Evolutionary conservation across 78 protist genomes (phyloP).

Genomic region (Dictyostelium capitatum): DNA sequence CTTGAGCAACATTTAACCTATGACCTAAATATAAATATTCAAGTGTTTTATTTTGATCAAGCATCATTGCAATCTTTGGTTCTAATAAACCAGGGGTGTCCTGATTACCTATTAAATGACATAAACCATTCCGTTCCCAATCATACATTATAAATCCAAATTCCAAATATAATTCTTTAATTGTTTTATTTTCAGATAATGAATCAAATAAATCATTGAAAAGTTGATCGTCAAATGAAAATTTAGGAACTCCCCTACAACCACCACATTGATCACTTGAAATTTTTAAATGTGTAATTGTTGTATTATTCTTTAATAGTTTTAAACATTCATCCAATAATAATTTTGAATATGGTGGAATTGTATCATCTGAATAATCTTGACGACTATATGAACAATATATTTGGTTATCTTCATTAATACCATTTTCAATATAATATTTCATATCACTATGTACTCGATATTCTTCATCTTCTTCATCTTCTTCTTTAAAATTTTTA

Average conservation of each 20-base stretch:
- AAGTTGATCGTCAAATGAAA: background rate
- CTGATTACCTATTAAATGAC: no score
- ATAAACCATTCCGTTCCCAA: no score
- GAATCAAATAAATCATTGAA: background rate
- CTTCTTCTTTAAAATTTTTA: background rate
- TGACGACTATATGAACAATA: constrained; percentile 1
- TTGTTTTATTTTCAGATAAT: background rate
- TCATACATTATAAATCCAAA: no score
- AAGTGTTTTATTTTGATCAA: background rate
- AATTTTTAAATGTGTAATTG: constrained; percentile 13
- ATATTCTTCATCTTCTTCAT: background rate
- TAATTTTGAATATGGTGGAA: constrained; percentile 15
- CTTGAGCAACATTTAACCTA: no score
- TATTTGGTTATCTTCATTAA: constrained; percentile 26
- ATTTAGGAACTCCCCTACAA: background rate
- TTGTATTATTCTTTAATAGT: constrained; percentile 4
- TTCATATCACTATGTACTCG: background rate
- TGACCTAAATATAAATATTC: background rate
- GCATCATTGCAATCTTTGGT: background rate
- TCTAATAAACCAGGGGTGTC: no score
- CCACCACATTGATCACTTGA: background rate
- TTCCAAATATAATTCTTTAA: background rate
- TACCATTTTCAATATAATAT: background rate
- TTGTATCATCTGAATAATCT: background rate
- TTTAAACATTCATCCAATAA: constrained; percentile 18